Conservation (phyloP, 257 asterid genomes). For the Nicotiana undulata region DNA sequence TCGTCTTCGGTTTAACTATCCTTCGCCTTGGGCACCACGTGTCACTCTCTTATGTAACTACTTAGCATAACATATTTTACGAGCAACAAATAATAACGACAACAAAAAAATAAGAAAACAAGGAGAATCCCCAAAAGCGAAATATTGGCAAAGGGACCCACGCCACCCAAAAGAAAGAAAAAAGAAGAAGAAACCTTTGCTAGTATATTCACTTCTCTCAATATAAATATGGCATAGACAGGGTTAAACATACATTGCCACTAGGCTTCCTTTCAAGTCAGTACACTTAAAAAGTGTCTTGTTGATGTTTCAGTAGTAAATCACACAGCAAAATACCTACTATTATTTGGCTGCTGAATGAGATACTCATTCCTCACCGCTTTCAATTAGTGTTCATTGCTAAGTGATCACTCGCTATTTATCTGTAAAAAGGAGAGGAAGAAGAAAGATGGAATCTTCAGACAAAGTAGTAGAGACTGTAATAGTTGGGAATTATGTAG, state of each 20-base stretch:
- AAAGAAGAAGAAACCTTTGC: neutral
- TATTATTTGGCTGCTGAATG: too few species aligned
- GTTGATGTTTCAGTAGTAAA: neutral
- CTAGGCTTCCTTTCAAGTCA: neutral
- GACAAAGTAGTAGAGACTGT: conserved; percentile 31
- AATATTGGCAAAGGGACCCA: neutral
- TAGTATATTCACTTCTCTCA: neutral
- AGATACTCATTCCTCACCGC: too few species aligned
- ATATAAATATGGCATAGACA: neutral
- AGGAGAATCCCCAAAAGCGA: too few species aligned
- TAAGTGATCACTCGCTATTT: too few species aligned
- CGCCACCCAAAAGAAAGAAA: neutral
- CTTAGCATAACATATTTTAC: too few species aligned
- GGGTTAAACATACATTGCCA: neutral
- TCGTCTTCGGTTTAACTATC: too few species aligned
- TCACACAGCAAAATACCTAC: neutral
- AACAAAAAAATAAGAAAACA: too few species aligned
- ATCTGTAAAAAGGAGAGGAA: too few species aligned
- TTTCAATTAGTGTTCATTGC: too few species aligned
- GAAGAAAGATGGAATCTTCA: neutral
- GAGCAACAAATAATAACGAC: too few species aligned
- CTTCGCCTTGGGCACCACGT: too few species aligned
- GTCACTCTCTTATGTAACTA: too few species aligned
- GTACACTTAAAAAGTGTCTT: neutral
- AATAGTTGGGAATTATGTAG: conserved; percentile 28